A percentile compares a stretch with the other conserved stretches of the same genome.
Evolutionary conservation across 139 green algal genomes (phyloP).

Genomic region (Chlamydomonas applanata): DNA sequence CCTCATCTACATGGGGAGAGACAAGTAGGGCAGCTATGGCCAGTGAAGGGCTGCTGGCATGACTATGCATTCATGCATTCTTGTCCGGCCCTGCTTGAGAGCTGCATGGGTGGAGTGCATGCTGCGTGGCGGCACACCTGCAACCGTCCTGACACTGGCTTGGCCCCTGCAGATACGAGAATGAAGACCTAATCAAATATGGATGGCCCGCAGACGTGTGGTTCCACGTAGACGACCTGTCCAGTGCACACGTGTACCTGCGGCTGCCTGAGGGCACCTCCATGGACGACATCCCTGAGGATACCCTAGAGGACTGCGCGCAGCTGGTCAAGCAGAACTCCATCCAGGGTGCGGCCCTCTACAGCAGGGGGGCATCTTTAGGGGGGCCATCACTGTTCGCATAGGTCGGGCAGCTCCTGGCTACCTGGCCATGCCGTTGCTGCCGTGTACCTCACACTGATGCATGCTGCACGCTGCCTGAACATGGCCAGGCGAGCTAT

Average conservation of each 20-base stretch:
- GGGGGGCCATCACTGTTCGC: too few species aligned
- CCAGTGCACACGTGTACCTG: conserved; percentile 95
- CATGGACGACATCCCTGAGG: conserved; percentile 76
- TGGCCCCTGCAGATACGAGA: conserved; percentile 80
- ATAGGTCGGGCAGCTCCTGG: too few species aligned
- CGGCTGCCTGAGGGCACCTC: conserved; percentile 64
- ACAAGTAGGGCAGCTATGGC: conserved; percentile 26
- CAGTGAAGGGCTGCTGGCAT: too few species aligned
- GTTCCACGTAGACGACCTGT: conserved; percentile 96
- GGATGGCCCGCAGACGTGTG: conserved; percentile 70
- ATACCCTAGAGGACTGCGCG: conserved; percentile 86
- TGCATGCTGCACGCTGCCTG: neutral
- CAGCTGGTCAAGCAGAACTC: conserved; percentile 97
- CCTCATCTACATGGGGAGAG: conserved; percentile 87
- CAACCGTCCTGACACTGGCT: too few species aligned
- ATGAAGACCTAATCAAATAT: conserved; percentile 91
- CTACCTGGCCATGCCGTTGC: too few species aligned
- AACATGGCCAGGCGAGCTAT: too few species aligned
- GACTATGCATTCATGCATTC: neutral
- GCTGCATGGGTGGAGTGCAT: neutral
- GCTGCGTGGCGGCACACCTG: too few species aligned
- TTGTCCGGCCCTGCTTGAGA: too few species aligned
- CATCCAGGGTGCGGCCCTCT: conserved; percentile 73
- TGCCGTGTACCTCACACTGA: too few species aligned
- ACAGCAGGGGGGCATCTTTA: too few species aligned